These are phyloP conservation scores for Bolboschoenoplectus hybrid DNA, from an alignment of 202 grass and related monocot genomes.

Conservation along the genomic window DNA sequence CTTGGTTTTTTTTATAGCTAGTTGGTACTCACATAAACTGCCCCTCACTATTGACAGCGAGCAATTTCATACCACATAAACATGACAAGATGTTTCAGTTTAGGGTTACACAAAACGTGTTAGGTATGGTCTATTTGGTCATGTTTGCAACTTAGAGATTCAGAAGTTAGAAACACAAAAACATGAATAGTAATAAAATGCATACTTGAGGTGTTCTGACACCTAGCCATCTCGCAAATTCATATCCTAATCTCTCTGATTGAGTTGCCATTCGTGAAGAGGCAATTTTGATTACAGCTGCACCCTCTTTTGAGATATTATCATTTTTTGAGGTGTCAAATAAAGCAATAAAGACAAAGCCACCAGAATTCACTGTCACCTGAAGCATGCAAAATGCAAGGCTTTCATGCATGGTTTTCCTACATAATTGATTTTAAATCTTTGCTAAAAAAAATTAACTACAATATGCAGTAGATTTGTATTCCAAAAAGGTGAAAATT, in stretches of 20 bases:
- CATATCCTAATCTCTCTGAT: conserved; percentile 89
- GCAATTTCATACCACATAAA: neutral
- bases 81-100: neutral
- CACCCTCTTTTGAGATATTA: conserved; percentile 52
- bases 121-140: neutral
- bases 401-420: neutral
- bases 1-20: neutral
- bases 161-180: conserved; percentile 15
- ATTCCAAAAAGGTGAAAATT: neutral
- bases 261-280: conserved; percentile 97
- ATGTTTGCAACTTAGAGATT: conserved; percentile 27
- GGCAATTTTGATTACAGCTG: conserved; percentile 91
- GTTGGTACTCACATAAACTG: neutral
- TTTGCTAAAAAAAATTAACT: neutral
- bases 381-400: conserved; percentile 26
- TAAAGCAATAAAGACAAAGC: conserved; percentile 84
- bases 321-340: conserved; percentile 50
- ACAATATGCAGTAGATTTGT: neutral
- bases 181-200: conserved; percentile 26
- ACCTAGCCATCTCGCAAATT: conserved; percentile 91
- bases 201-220: conserved; percentile 89
- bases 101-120: neutral
- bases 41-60: neutral
- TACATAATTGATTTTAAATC: neutral
- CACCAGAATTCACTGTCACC: conserved; percentile 97